Evolutionary conservation across 164 flowering plant species (phyloP), one percentile per base, ranked within the genome.

Genomic region (Piper longum): DNA sequence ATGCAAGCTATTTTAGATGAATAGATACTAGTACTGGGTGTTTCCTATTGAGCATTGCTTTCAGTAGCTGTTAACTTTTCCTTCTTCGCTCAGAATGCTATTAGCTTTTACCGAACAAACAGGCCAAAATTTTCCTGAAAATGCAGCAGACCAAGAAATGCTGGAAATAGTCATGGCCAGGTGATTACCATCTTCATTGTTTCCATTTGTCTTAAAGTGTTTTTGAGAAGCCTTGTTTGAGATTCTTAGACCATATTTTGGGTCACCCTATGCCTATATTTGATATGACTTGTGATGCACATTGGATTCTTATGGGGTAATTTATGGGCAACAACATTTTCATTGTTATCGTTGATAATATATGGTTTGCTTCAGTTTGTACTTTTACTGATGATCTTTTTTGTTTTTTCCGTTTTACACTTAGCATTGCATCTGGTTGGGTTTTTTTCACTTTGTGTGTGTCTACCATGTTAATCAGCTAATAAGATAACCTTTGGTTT

Each of bases 121-220:
- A 52, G 89, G 92, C 63, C 74, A 82, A 69, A 79, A 83, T 63
- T 55, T 88, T 74, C 88, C 95, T 51, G 86, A 77, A 60, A 71
- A 87, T 78, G 85, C 91, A 67, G 81, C 99, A 59, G 97, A 90
- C 62, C 92, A 82, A 79, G 81, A 83, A 73, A 73, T 95, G 89
- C 80, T 93, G 73, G 95, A 85, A 79, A 79, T 95, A 61, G 96
- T 95, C 42, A 91, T 91, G 97, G 69, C 70, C 61, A 85, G 96
- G 99, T 93, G 62, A 61, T 61, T 44, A 0, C 11, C 6, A 44
- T 44, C 11, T 9, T 0, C 11, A 0, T 5, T 44, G 11, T 5
- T 5, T 48, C 14, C 12, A 3, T 48, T 9, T 48, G 12, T 5
- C 52, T 14, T 9, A 48, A 12, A 12, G 9, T 48, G 52, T 5